These are phyloP conservation scores for Venturia asperata DNA, from an alignment of 2,329 filamentous ascomycete species.

Conservation along the genomic window DNA sequence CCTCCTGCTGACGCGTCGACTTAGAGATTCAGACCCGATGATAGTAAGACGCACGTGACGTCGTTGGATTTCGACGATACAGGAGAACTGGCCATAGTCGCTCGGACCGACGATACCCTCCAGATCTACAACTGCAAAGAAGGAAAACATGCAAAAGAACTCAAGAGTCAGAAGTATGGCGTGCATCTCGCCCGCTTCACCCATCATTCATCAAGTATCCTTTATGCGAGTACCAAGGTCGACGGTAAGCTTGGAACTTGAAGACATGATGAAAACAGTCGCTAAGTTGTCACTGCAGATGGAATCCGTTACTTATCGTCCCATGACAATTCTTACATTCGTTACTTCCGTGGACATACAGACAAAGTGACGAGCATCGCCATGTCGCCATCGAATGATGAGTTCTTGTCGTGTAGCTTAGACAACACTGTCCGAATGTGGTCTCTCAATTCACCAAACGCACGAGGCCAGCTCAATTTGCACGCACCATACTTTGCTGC, in stretches of 20 bases:
- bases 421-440: conserved; percentile 90
- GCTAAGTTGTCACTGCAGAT: conserved; percentile 43
- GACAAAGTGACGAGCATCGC: conserved; percentile 74
- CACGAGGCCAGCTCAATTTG: conserved; percentile 72
- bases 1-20: not conserved
- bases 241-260: conserved; percentile 53
- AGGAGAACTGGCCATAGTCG: conserved; percentile 84
- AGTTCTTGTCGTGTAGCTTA: conserved; percentile 83
- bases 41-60: conserved; percentile 58
- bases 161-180: conserved; percentile 95
- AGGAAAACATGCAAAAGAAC: conserved; percentile 78
- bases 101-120: conserved; percentile 88
- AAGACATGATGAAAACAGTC: not conserved
- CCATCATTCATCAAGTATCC: conserved; percentile 80
- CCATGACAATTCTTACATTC: conserved; percentile 93
- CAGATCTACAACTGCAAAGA: conserved; percentile 93
- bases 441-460: conserved; percentile 75
- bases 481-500: conserved; percentile 74
- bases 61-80: conserved; percentile 96
- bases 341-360: conserved; percentile 91
- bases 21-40: conserved; percentile 41
- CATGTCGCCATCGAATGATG: conserved; percentile 78
- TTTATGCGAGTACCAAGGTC: conserved; percentile 93
- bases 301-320: conserved; percentile 80
- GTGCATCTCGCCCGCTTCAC: conserved; percentile 92